A percentile compares a stretch with the other conserved stretches of the same genome.
Conservation (phyloP, 169 alveolate genomes). For the Plasmodium gonderi region DNA sequence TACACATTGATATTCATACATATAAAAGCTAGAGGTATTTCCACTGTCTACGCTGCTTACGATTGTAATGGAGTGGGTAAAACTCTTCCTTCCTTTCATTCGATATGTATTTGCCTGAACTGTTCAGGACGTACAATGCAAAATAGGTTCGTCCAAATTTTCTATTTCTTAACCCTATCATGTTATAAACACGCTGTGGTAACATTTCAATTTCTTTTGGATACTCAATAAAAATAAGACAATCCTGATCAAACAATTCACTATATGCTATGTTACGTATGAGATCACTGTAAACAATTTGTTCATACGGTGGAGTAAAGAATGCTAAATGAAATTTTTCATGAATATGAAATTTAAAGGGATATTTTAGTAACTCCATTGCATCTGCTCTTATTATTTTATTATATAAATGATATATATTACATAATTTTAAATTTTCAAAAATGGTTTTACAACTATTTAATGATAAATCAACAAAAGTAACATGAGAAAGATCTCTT, state of each 20-base stretch:
- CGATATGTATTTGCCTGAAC: slow-evolving; percentile 73
- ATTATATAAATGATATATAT: slow-evolving; percentile 69
- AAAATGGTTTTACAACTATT: slow-evolving; percentile 82
- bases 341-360: slow-evolving; percentile 77
- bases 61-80: slow-evolving; percentile 62
- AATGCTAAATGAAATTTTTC: slow-evolving; percentile 81
- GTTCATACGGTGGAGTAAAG: slow-evolving; percentile 88
- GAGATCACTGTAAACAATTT: slow-evolving; percentile 81
- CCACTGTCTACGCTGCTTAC: slow-evolving; percentile 48
- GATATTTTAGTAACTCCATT: slow-evolving; percentile 76
- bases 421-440: slow-evolving; percentile 12
- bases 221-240: slow-evolving; percentile 84
- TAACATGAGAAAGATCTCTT: slow-evolving; percentile 80
- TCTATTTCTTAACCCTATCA: slow-evolving; percentile 84
- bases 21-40: slow-evolving; percentile 13
- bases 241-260: slow-evolving; percentile 76
- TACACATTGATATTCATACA: background rate
- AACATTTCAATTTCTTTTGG: slow-evolving; percentile 81
- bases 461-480: slow-evolving; percentile 84
- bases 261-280: slow-evolving; percentile 80
- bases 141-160: slow-evolving; percentile 85
- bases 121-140: slow-evolving; percentile 81
- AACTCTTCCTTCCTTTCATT: slow-evolving; percentile 57
- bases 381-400: slow-evolving; percentile 85
- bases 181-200: slow-evolving; percentile 79